Conservation (phyloP, 441 rosid species). For the Adansonia grandidieri region DNA sequence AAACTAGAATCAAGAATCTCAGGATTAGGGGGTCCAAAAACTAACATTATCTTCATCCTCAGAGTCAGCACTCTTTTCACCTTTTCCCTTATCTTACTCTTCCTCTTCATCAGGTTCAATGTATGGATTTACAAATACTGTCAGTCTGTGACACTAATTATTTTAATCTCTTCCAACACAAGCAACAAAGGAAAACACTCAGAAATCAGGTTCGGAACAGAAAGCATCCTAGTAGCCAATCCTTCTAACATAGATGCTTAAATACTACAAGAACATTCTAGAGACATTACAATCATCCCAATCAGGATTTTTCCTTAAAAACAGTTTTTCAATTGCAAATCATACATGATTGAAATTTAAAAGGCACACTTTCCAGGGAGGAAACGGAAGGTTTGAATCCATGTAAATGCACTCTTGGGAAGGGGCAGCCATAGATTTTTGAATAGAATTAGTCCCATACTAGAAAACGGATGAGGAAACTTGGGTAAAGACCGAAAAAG, state of each 20-base stretch:
- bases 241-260: background rate
- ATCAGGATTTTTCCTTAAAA: background rate
- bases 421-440: too few relatives aligned
- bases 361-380: too few relatives aligned
- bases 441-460: too few relatives aligned
- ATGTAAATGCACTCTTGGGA: too few relatives aligned
- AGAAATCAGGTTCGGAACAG: conserved; percentile 15
- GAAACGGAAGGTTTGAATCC: too few relatives aligned
- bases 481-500: too few relatives aligned
- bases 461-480: too few relatives aligned
- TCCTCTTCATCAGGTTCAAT: conserved; percentile 78
- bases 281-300: background rate
- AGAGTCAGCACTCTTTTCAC: conserved; percentile 40
- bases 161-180: conserved; percentile 84
- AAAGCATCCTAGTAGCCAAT: background rate
- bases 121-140: conserved; percentile 86
- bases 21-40: conserved; percentile 15
- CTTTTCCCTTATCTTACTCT: conserved; percentile 62
- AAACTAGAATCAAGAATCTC: background rate
- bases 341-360: conserved; percentile 6
- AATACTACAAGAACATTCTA: background rate
- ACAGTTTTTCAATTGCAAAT: background rate
- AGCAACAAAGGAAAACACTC: conserved; percentile 21
- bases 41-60: conserved; percentile 72
- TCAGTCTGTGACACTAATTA: conserved; percentile 45